Percentiles rank a stretch among this genome's conserved stretches.
Conservation (phyloP, 495 filamentous ascomycete genomes). For the Recurvomyces mirabilis region DNA sequence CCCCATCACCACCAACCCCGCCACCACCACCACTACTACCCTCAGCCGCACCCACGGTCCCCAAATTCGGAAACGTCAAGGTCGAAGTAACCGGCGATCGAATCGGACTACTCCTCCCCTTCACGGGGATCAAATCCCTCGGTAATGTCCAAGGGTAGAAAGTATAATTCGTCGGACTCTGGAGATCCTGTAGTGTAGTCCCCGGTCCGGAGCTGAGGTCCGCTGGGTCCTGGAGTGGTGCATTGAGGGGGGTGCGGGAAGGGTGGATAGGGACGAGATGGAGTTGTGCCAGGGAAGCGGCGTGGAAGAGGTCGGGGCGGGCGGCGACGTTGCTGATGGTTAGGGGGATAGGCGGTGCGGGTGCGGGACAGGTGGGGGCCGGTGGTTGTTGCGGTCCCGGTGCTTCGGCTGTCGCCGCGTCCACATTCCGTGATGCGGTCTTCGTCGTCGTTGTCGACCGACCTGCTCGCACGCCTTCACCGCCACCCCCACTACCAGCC, state of each 20-base stretch:
- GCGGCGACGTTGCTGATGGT: slow-evolving; percentile 70
- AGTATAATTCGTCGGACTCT: slow-evolving; percentile 62
- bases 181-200: slow-evolving; percentile 46
- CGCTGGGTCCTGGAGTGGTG: slow-evolving; percentile 42
- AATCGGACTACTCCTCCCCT: slow-evolving; percentile 61
- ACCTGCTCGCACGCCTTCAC: too few species aligned
- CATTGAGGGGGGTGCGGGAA: slow-evolving; percentile 38
- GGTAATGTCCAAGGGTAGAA: slow-evolving; percentile 92
- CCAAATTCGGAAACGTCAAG: slow-evolving; percentile 67
- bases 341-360: slow-evolving; percentile 47
- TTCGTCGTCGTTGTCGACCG: too few species aligned
- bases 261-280: slow-evolving; percentile 57
- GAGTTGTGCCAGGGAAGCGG: slow-evolving; percentile 71
- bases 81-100: slow-evolving; percentile 53
- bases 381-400: background rate
- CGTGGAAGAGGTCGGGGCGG: slow-evolving; percentile 80
- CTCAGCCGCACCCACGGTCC: too few species aligned
- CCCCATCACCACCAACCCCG: too few species aligned
- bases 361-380: slow-evolving; percentile 45
- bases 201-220: slow-evolving; percentile 39
- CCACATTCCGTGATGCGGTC: background rate
- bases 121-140: slow-evolving; percentile 53
- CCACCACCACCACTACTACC: too few species aligned
- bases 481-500: too few species aligned
- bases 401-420: background rate